Evolutionary conservation across 2,329 filamentous ascomycete species (phyloP), one percentile per base, ranked within the genome.

Genomic region (Xylariales sp.): DNA sequence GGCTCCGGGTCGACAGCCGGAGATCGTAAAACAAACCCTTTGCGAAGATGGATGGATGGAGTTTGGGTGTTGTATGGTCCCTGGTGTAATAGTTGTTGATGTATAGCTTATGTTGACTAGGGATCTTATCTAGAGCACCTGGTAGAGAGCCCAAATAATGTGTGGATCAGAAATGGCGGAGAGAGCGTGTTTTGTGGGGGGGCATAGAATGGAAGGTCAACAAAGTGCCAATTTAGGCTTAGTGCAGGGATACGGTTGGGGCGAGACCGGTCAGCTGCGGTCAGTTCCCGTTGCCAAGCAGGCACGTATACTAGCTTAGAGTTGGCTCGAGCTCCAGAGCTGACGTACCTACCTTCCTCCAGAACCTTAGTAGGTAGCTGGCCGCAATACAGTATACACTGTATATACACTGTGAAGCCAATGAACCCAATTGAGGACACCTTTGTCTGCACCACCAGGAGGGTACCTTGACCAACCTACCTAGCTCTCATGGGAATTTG

Each of bases 341-440:
- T 68, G 53, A 63, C 53, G 59, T 62, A 54, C 28, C 32, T 34
- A 39, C 36, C 23, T 23, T 23, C 23, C 23, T 23, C 23, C 23
- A 39, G 34, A 7, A 36, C 34, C 3, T 3, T 9, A 36, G 36
- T 10, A 39, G 36, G 8, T 39, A 10, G 12, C 32, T 43, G 16
- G 4, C 16, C 23, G 7, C n/a, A 16, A 23, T 32, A 36, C n/a
- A 50, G 23, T 49, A 48, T 30, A 43, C 14, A 10, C 6, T 14
- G n/a, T 8, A 16, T 23, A 10, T n/a, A n/a, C 10, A 12, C 34
- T 32, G 48, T 39, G 30, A 53, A 62, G 46, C 52, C 58, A 62
- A 48, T 54, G 45, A 41, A 43, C 45, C 46, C 55, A 58, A 68
- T 72, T 69, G 54, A 72, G 70, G 70, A 69, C 70, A 72, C 69